A percentile compares a stretch with the other conserved stretches of the same genome.
Evolutionary conservation across 768 basidiomycete genomes (phyloP).

Genomic region (Clathrus columnatus): DNA sequence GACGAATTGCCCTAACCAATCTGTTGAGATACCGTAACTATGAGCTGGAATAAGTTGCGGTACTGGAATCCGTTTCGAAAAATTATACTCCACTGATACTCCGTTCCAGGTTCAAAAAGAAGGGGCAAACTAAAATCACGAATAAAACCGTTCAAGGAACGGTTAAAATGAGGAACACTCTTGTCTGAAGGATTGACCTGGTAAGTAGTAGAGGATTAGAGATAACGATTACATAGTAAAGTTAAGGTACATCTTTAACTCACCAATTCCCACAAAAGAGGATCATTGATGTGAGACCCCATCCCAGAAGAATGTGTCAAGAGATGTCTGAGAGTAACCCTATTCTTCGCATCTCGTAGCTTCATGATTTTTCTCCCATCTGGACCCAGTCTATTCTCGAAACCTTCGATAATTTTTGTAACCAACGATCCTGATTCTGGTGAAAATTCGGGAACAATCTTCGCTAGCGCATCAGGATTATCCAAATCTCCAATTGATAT

Average conservation of each 20-base stretch:
- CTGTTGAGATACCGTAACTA: neutral
- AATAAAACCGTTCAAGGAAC: neutral
- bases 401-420: conserved; percentile 1
- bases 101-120: neutral
- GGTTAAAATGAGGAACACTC: neutral
- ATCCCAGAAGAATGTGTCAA: neutral
- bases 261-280: neutral
- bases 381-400: neutral
- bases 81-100: neutral
- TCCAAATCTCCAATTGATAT: neutral
- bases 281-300: neutral
- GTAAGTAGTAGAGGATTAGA: neutral
- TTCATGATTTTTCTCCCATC: conserved; percentile 1
- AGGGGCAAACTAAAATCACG: neutral
- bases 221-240: neutral
- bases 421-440: neutral
- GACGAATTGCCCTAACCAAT: conserved; percentile 1
- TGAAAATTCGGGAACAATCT: neutral
- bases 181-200: neutral
- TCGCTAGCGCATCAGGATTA: neutral
- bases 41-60: too few relatives aligned
- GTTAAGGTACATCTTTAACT: neutral
- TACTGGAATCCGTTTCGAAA: neutral
- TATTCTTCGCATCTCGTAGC: neutral
- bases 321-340: neutral